Evolutionary conservation across 352 stramenopile species (phyloP).

Genomic region (Hyphochytrium catenoides): DNA sequence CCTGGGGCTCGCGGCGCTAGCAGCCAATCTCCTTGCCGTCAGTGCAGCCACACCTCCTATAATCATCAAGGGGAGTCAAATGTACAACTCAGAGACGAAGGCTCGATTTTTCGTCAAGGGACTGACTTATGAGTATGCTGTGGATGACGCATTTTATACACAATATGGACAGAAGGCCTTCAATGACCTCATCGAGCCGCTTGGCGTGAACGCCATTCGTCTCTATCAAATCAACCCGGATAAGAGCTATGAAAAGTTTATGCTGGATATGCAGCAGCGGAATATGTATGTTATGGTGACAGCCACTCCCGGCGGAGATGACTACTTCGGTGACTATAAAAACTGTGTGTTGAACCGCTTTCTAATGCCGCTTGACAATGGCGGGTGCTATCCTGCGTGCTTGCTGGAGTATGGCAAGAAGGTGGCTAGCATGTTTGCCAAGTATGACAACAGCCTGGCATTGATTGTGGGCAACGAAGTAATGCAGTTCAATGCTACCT

Average conservation of each 20-base stretch:
- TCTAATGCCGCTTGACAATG: no score
- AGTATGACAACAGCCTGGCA: constrained; percentile 8
- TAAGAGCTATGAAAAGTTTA: constrained; percentile 38
- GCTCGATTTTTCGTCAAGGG: constrained; percentile 38
- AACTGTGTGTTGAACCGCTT: no score
- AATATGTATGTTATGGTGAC: constrained; percentile 53
- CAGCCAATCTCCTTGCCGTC: no score
- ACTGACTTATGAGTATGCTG: constrained; percentile 63
- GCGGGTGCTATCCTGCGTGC: constrained; percentile 9
- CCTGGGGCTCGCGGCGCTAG: no score
- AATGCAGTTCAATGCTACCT: constrained; percentile 5
- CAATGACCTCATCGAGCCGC: constrained; percentile 22
- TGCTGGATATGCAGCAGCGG: constrained; percentile 40
- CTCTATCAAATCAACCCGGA: constrained; percentile 34
- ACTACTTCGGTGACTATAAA: constrained; percentile 63
- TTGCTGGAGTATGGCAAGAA: constrained; percentile 8
- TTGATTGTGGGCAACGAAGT: constrained; percentile 9
- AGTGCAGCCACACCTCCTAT: no score
- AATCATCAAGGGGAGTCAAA: constrained; percentile 54
- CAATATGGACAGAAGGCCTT: constrained; percentile 50
- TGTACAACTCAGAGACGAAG: constrained; percentile 49
- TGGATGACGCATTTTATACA: constrained; percentile 55
- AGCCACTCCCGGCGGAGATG: constrained; percentile 44
- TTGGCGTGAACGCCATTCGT: constrained; percentile 36
- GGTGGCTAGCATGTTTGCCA: constrained; percentile 3